Evolutionary conservation across 345 rosid genomes (phyloP), one percentile per base, ranked within the genome.

Genomic region (Geranium rotundifolium): DNA sequence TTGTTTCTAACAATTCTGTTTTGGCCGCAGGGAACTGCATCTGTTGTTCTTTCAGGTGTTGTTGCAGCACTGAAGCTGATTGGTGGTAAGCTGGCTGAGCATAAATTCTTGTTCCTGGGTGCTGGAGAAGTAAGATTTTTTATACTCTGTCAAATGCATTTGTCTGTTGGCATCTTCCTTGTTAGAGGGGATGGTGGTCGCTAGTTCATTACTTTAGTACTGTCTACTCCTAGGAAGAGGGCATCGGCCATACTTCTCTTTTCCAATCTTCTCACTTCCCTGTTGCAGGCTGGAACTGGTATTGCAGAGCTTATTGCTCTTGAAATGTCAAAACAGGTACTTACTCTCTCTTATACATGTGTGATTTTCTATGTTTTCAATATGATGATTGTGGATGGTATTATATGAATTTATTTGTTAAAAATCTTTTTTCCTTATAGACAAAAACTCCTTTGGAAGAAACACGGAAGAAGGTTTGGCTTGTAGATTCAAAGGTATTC

Each of bases 261-360:
- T 31, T 39, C 13, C 15, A 0, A 61, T 61, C 50, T 41, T 41
- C 50, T 41, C 50, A 41, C 50, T 41, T 41, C 50, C 50, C 14
- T 41, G 7, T 3, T 80, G 78, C 77, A 93, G 97, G 99, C 96
- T 60, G 99, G 99, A 63, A 93, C 99, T 41, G 97, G 99, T 52
- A 79, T 93, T 66, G 95, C 97, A 50, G 92, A 90, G 67, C 96
- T 93, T 63, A 85, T 90, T 70, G 97, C 96, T 19, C 90, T 90
- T 12, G 87, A 88, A 75, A 80, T 88, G 69, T 93, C 97, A 13
- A 90, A 84, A 71, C 91, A 82, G 97, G 97, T 90, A 78, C 37
- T 19, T 2, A 31, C 7, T 31, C 7, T 31, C 37, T 2, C 37
- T 39, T 58, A 20, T 20, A 6, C 56, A 12, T 49, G 12, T 19